phyloP scores from a whole-genome alignment of 2,329 filamentous ascomycete species.

The Xylaria sp. region DNA sequence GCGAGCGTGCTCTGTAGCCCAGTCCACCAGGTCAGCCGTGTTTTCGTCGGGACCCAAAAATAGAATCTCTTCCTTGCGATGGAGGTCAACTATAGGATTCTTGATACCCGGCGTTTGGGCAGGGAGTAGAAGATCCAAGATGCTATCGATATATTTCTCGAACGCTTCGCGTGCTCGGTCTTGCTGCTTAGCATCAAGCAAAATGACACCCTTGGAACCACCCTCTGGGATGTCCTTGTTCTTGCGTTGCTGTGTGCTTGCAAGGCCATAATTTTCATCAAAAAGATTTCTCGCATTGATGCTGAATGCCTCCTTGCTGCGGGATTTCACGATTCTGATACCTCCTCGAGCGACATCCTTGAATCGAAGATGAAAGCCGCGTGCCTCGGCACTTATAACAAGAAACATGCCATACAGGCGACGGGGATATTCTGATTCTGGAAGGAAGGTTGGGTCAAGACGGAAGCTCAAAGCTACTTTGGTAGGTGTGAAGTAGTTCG shows the following conservation, averaged over 20 bases:
- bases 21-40: conserved; percentile 95
- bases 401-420: conserved; percentile 98
- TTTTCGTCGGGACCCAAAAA: conserved; percentile 99
- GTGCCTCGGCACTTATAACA: conserved; percentile 94
- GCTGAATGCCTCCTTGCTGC: conserved; percentile 92
- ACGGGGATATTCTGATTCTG: conserved; percentile 90
- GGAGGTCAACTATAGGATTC: conserved; percentile 95
- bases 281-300: conserved; percentile 98
- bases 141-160: conserved; percentile 99
- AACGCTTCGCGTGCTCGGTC: conserved; percentile 93
- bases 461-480: conserved; percentile 99
- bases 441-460: conserved; percentile 87
- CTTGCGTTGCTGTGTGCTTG: conserved; percentile 98
- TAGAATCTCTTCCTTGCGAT: conserved; percentile 94
- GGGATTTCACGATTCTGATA: conserved; percentile 98
- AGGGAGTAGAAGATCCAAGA: conserved; percentile 91
- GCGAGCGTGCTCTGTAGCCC: conserved; percentile 96
- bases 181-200: conserved; percentile 93
- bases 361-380: conserved; percentile 97
- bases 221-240: conserved; percentile 99
- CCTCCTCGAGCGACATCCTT: conserved; percentile 95
- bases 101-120: conserved; percentile 96
- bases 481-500: conserved; percentile 96
- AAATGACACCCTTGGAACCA: conserved; percentile 96
- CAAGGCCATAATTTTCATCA: conserved; percentile 98